These are phyloP conservation scores for Gautieria morchelliformis DNA, from an alignment of 768 basidiomycete species.

Conservation along the genomic window DNA sequence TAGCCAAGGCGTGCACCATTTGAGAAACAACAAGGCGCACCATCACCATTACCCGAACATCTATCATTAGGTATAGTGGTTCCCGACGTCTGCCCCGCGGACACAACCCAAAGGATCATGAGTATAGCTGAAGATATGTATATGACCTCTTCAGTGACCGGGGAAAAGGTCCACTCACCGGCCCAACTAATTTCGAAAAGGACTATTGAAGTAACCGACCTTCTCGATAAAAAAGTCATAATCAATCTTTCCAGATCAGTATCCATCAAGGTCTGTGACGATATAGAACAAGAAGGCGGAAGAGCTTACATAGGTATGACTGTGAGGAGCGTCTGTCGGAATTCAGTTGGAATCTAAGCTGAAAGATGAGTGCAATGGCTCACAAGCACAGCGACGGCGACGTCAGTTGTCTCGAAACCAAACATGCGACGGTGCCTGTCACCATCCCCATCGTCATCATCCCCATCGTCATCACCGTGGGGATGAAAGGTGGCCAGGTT, in stretches of 20 bases:
- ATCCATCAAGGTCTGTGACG: neutral
- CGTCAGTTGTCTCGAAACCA: neutral
- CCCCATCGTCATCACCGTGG: neutral
- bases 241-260: neutral
- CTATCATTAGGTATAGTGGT: neutral
- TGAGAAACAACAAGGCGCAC: neutral
- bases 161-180: neutral
- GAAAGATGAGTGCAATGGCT: neutral
- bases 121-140: neutral
- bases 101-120: conserved; percentile 1
- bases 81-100: neutral
- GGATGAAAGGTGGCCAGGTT: neutral
- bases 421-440: neutral
- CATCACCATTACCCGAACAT: conserved; percentile 3
- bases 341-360: neutral
- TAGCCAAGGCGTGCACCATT: neutral
- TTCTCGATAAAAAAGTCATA: neutral
- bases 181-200: conserved; percentile 5
- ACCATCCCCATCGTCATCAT: neutral
- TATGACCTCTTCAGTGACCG: neutral
- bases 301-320: neutral
- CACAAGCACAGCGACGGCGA: conserved; percentile 1
- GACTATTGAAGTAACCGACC: neutral
- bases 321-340: neutral
- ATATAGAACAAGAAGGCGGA: neutral